Base-by-base conservation (phyloP, 73 alveolate genomes). In the Tetrahymena malaccensis region DNA sequence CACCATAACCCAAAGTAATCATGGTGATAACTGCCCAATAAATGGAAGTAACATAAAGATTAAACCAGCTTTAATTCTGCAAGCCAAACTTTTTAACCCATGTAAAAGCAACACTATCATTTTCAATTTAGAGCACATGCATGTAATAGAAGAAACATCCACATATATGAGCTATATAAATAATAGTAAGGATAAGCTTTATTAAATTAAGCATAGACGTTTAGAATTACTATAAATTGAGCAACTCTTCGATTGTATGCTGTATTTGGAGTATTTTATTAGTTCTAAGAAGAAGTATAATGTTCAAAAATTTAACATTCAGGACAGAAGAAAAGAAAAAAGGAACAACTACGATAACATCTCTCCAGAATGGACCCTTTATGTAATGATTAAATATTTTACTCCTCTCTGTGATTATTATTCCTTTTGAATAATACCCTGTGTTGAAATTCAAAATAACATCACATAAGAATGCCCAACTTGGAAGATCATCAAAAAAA, bases 1-100 rank as follows among this genome's bases (percentile, higher is more conserved):
- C 99, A 40, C 99, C 99, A 95, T 98, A 98, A 21, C 99, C 99
- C 27, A 98, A 98, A 7, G 99, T 97, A 34, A 98, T 94, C 99
- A 98, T 98, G 13, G 99, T 98, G 19, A 98, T 97, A 38, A 97
- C 95, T 40, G 99, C 98, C 98, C 98, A 98, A 85, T 98, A 98
- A 17, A 97, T 85, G 10, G 98, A 95, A 34, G 98, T 93, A 35
- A 98, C 84, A 43, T 98, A 98, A 35, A 43, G 58, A 96, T 85
- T 27, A 85, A 94, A 57, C 97, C 98, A 58, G 43, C 85, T 25
- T 21, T 95, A 43, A 84, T 97, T 96, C 44, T 94, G 43, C 9
- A 98, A 94, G 21, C 96, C 97, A 44, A 98, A 96, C 9, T 85
- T 43, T 55, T 55, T 43, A 35, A 43, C 95, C 96, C 98, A 98